These are phyloP conservation scores for Datura wrightii DNA, from an alignment of 257 asterid genomes.

Conservation along the genomic window DNA sequence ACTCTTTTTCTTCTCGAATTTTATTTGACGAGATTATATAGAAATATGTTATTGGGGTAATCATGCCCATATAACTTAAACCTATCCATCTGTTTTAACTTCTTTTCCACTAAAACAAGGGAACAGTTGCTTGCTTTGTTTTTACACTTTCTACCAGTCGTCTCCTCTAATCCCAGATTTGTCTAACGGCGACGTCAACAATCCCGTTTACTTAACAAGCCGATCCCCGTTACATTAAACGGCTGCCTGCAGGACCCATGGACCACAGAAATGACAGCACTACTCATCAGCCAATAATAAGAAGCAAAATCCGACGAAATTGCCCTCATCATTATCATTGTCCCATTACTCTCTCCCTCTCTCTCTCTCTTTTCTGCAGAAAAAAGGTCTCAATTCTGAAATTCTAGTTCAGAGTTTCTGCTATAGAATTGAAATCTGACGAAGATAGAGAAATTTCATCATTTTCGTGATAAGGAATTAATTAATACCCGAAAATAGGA, in stretches of 20 bases:
- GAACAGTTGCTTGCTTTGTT: background rate
- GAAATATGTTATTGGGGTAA: too few species aligned
- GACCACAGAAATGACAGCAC: slow-evolving; percentile 9
- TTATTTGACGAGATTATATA: too few species aligned
- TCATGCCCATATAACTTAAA: background rate
- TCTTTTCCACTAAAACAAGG: background rate
- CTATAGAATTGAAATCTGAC: background rate
- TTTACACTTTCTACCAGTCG: background rate
- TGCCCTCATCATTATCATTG: slow-evolving; percentile 22
- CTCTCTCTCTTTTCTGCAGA: slow-evolving; percentile 38
- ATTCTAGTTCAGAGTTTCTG: background rate
- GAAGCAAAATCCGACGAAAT: background rate
- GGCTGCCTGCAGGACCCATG: background rate
- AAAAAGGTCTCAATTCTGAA: slow-evolving; percentile 35
- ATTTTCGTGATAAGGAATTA: background rate
- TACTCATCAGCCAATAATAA: slow-evolving; percentile 27
- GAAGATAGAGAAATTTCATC: background rate
- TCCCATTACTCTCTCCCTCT: slow-evolving; percentile 36
- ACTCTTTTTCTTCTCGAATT: too few species aligned
- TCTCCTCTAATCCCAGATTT: background rate
- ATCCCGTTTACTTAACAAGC: background rate
- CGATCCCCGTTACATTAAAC: slow-evolving; percentile 19
- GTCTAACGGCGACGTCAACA: slow-evolving; percentile 30
- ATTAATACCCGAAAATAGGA: too few species aligned
- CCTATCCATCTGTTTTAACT: background rate